These are phyloP conservation scores for Pochonia chlamydosporia DNA, from an alignment of 2,329 filamentous ascomycete species.

Conservation along the genomic window DNA sequence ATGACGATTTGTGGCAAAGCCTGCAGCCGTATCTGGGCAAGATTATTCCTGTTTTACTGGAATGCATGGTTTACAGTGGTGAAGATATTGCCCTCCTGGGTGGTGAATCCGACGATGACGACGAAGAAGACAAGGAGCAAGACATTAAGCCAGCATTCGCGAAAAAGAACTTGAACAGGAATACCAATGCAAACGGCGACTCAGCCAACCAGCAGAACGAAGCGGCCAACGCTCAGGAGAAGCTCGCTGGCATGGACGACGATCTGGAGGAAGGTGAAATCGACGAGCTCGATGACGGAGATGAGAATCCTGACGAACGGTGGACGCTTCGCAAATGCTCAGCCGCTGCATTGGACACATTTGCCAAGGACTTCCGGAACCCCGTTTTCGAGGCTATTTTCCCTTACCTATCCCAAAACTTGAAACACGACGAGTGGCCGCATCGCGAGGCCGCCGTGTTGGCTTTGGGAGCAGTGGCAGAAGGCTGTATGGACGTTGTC, in stretches of 20 bases:
- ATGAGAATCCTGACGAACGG: slow-evolving; percentile 81
- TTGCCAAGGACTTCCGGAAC: slow-evolving; percentile 83
- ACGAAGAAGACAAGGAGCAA: slow-evolving; percentile 81
- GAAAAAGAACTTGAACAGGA: slow-evolving; percentile 56
- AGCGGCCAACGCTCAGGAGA: slow-evolving; percentile 41
- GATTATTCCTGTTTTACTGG: slow-evolving; percentile 84
- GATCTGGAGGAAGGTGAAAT: slow-evolving; percentile 86
- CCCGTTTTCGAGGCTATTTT: slow-evolving; percentile 88
- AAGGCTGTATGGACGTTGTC: slow-evolving; percentile 87
- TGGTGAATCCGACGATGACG: slow-evolving; percentile 81
- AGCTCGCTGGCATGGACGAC: slow-evolving; percentile 57
- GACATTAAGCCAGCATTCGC: slow-evolving; percentile 93
- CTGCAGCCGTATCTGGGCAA: slow-evolving; percentile 73
- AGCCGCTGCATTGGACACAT: slow-evolving; percentile 88
- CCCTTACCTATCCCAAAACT: slow-evolving; percentile 84
- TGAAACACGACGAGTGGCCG: slow-evolving; percentile 85
- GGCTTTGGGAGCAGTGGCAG: slow-evolving; percentile 87
- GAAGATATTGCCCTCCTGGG: slow-evolving; percentile 86
- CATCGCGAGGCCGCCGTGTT: slow-evolving; percentile 91
- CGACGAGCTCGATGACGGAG: slow-evolving; percentile 67
- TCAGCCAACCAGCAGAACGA: not conserved
- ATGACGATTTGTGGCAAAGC: slow-evolving; percentile 69
- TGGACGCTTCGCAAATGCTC: slow-evolving; percentile 98
- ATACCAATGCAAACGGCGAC: slow-evolving; percentile 50
- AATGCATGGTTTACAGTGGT: slow-evolving; percentile 94